Evolutionary conservation across 2,329 filamentous ascomycete genomes (phyloP).

Genomic region (Berkeleyomyces rouxiae): DNA sequence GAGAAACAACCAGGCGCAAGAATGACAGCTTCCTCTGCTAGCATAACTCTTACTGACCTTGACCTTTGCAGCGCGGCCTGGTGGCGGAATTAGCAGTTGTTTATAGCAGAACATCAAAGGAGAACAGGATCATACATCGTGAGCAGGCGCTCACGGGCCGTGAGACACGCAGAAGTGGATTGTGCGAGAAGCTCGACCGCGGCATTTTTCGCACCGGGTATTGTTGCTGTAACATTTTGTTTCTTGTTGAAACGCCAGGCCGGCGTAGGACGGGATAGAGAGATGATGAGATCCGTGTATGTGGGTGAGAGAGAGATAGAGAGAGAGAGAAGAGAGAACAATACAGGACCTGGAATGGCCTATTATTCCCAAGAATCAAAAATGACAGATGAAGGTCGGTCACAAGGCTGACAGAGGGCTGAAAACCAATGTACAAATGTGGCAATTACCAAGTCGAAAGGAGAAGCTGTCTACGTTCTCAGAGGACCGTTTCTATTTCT

Average conservation of each 20-base stretch:
- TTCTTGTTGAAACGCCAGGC: slow-evolving; percentile 14
- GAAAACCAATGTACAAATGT: background rate
- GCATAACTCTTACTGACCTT: slow-evolving; percentile 36
- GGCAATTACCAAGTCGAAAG: background rate
- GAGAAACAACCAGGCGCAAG: slow-evolving; percentile 3
- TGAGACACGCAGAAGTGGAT: slow-evolving; percentile 54
- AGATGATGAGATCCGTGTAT: background rate
- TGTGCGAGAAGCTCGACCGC: slow-evolving; percentile 32
- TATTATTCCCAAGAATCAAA: background rate
- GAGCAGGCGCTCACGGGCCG: slow-evolving; percentile 68
- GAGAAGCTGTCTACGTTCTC: background rate
- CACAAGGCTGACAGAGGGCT: background rate
- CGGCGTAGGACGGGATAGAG: background rate
- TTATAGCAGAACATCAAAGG: background rate
- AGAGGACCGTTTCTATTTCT: background rate
- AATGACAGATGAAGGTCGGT: background rate
- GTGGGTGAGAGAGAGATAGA: background rate
- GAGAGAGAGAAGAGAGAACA: background rate
- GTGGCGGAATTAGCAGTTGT: background rate
- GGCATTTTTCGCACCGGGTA: slow-evolving; percentile 18
- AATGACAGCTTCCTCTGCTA: background rate
- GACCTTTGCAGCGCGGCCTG: slow-evolving; percentile 75
- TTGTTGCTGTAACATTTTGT: slow-evolving; percentile 15
- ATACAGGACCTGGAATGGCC: background rate
- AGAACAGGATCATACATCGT: slow-evolving; percentile 35